These are phyloP conservation scores for Phytopythium helicoides DNA, from an alignment of 352 stramenopile species.

Conservation along the genomic window DNA sequence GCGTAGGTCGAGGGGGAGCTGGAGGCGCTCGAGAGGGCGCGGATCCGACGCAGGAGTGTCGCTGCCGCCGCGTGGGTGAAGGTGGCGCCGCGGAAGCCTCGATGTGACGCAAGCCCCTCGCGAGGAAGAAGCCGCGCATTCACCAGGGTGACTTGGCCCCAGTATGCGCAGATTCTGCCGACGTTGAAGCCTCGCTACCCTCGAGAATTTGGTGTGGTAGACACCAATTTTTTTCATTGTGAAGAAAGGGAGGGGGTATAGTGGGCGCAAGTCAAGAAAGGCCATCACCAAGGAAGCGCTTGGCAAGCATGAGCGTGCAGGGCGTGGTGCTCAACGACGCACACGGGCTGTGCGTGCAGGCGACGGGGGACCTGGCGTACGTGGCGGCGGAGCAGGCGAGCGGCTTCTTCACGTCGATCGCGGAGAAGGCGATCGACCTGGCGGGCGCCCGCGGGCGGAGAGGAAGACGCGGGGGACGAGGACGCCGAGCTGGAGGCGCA, in stretches of 20 bases:
- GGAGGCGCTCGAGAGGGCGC: background rate
- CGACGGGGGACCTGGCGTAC: slow-evolving; percentile 59
- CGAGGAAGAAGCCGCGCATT: background rate
- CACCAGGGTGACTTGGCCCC: background rate
- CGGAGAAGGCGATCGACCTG: slow-evolving; percentile 57
- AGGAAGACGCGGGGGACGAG: slow-evolving; percentile 14
- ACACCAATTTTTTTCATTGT: no score
- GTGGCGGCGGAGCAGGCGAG: slow-evolving; percentile 40
- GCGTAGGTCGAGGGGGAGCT: background rate
- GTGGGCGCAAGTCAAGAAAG: no score
- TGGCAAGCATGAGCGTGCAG: slow-evolving; percentile 40
- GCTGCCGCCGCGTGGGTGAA: background rate
- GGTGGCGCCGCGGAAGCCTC: background rate
- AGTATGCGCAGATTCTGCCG: no score
- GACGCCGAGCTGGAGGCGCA: slow-evolving; percentile 27
- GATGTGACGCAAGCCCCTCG: slow-evolving; percentile 3
- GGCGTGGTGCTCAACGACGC: slow-evolving; percentile 78
- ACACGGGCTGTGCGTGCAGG: slow-evolving; percentile 67
- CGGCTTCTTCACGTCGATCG: slow-evolving; percentile 80
- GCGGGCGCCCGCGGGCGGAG: slow-evolving; percentile 32
- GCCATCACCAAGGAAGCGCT: background rate
- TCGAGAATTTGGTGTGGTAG: no score
- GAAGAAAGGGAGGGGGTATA: no score
- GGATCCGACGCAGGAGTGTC: background rate
- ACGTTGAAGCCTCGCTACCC: no score